Conservation (phyloP, 169 alveolate genomes). For the Plasmodium ovale region DNA sequence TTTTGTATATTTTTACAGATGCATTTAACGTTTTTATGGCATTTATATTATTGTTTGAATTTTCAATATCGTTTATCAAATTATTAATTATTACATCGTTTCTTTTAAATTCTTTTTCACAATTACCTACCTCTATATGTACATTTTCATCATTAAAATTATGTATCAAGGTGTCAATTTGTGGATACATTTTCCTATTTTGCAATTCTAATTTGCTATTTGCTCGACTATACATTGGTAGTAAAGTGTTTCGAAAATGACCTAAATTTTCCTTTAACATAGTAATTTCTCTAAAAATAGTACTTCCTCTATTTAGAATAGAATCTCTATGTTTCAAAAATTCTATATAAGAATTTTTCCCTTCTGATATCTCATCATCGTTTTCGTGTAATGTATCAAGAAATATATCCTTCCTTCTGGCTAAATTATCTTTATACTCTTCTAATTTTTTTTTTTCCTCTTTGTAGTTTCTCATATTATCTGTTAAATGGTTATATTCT, state of each 20-base stretch:
- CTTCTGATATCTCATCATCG: slow-evolving; percentile 2
- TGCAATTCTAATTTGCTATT: not conserved
- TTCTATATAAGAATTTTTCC: not conserved
- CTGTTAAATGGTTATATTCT: not conserved
- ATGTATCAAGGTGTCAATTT: not conserved
- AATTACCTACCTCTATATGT: not conserved
- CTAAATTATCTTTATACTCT: not conserved
- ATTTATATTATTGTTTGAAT: not conserved
- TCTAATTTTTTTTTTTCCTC: not conserved
- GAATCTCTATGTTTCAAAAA: not conserved
- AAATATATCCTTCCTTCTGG: not conserved
- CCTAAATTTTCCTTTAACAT: not conserved
- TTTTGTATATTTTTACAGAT: not conserved
- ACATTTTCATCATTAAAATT: not conserved
- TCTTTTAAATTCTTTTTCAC: not conserved
- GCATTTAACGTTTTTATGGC: not conserved
- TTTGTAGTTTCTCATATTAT: not conserved
- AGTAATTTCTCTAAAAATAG: not conserved
- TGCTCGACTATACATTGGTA: not conserved
- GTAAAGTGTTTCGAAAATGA: not conserved
- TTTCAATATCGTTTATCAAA: slow-evolving; percentile 1
- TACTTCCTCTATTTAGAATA: slow-evolving; percentile 1
- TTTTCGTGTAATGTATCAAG: not conserved
- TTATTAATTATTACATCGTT: too few species aligned
- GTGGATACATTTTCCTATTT: not conserved